Percentiles rank a stretch among this genome's conserved stretches.
Evolutionary conservation across 2,329 filamentous ascomycete species (phyloP).

Genomic region (Ascocoryne sarcoides): DNA sequence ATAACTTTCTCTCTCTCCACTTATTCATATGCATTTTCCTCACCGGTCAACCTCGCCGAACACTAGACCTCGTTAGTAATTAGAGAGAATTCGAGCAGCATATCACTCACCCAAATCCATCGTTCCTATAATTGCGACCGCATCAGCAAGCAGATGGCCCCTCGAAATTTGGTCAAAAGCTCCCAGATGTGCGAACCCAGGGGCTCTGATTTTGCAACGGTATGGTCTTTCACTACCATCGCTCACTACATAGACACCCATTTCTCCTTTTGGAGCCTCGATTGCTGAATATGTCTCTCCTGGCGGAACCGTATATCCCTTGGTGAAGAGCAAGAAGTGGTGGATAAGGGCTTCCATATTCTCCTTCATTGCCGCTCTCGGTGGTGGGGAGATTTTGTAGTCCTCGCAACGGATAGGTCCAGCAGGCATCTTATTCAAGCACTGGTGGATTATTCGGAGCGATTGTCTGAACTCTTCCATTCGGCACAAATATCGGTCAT

Average conservation of each 20-base stretch:
- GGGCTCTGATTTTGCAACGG: conserved; percentile 93
- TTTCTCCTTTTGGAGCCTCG: conserved; percentile 99
- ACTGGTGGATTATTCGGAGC: conserved; percentile 96
- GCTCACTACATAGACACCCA: conserved; percentile 94
- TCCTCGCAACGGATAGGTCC: conserved; percentile 94
- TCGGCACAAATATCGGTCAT: conserved; percentile 96
- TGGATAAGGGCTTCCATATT: conserved; percentile 99
- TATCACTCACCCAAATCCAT: conserved; percentile 68
- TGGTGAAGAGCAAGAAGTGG: conserved; percentile 97
- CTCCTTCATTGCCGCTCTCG: conserved; percentile 98
- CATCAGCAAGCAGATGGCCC: conserved; percentile 91
- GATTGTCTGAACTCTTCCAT: conserved; percentile 99
- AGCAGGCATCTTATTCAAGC: conserved; percentile 96
- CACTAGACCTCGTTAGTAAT: conserved; percentile 21
- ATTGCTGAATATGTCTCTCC: conserved; percentile 98
- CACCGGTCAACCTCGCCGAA: conserved; percentile 44
- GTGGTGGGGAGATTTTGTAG: conserved; percentile 95
- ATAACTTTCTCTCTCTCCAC: conserved; percentile 9
- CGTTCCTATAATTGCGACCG: conserved; percentile 87
- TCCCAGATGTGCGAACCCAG: conserved; percentile 88
- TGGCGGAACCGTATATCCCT: conserved; percentile 93
- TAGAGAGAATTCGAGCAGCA: conserved; percentile 6
- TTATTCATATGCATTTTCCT: conserved; percentile 9
- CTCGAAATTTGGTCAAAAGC: conserved; percentile 90
- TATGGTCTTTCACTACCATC: conserved; percentile 96